Evolutionary conservation across 2,329 filamentous ascomycete genomes (phyloP), one percentile per base, ranked within the genome.

Genomic region (Trichothecium roseum): DNA sequence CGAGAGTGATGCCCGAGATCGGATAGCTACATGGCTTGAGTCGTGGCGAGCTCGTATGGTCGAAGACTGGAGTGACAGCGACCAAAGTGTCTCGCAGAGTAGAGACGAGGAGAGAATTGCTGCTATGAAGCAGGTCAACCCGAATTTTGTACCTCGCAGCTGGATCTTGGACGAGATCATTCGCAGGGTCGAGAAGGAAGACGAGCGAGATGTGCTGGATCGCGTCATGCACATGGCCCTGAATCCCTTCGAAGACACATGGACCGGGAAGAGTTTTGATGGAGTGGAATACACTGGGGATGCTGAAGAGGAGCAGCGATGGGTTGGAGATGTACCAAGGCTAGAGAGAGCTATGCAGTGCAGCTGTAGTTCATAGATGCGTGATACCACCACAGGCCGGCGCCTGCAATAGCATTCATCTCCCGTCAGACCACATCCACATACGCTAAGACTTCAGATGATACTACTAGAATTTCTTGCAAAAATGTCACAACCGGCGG

Each of bases 141-240:
- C 91, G 3, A 94, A 84, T 62, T 98, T 98, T 50, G 68, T 95
- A 1, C 86, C 91, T 1, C 74, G 87, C 32, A 80, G 83, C 14
- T 98, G 89, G 88, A 75, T 98, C 35, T 67, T 98, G 15, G 89
- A 96, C 54, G 91, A 98, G 57, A 57, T 98, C 12, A 96, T 98
- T 45, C 75, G 82, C 31, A 74, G 85, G 8, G 88, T 96, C 0
- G 86, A 96, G 57, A 84, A 84, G 54, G 77, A 80, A 35, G 76
- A 78, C 3, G 88, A 98, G 50, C 69, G 84, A 37, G 80, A 87
- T 8, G 78, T 96, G 26, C 56, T 98, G 30, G 66, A 74, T 10
- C 69, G 80, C 20, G 69, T 91, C 17, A 85, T 94, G 80, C 74
- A 85, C 30, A 82, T 96, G 78, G 75, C 79, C 3, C 62, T 89